Conservation (phyloP, 73 alveolate genomes). For the Paramecium pentaurelia region DNA sequence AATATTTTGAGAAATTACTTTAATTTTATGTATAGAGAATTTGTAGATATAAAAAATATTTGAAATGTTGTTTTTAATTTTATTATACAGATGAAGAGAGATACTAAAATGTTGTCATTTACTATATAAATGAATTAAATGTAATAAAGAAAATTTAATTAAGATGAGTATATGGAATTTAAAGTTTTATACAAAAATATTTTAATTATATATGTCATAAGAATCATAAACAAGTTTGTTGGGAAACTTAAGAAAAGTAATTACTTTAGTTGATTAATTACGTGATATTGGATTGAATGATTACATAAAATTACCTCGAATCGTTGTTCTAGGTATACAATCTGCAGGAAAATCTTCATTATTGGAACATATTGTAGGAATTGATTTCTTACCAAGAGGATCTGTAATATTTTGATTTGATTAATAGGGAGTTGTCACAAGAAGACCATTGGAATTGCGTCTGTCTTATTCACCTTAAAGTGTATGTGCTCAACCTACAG, state of each 20-base stretch:
- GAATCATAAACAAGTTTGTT: not conserved
- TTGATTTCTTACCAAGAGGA: conserved; percentile 86
- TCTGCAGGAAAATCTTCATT: conserved; percentile 91
- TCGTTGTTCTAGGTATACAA: conserved; percentile 74
- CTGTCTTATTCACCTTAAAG: conserved; percentile 61
- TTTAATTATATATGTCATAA: not conserved
- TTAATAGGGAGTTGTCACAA: conserved; percentile 76
- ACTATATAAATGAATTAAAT: not conserved
- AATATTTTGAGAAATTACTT: too few relatives aligned
- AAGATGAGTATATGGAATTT: not conserved
- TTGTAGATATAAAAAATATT: too few relatives aligned
- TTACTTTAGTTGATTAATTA: conserved; percentile 52
- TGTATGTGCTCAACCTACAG: not conserved
- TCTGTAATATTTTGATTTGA: not conserved
- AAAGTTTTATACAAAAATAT: not conserved
- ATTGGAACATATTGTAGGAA: conserved; percentile 82
- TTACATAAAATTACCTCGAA: conserved; percentile 71
- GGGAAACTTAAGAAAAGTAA: conserved; percentile 53
- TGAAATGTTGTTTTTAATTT: too few relatives aligned
- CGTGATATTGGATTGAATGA: conserved; percentile 76
- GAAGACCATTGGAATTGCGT: conserved; percentile 84
- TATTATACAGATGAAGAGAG: not conserved
- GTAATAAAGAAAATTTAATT: not conserved
- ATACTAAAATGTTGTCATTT: not conserved
- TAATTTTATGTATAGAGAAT: too few relatives aligned